These are phyloP conservation scores for Entrophospora sp. DNA, from an alignment of 192 early-diverging fungal species.

Conservation along the genomic window DNA sequence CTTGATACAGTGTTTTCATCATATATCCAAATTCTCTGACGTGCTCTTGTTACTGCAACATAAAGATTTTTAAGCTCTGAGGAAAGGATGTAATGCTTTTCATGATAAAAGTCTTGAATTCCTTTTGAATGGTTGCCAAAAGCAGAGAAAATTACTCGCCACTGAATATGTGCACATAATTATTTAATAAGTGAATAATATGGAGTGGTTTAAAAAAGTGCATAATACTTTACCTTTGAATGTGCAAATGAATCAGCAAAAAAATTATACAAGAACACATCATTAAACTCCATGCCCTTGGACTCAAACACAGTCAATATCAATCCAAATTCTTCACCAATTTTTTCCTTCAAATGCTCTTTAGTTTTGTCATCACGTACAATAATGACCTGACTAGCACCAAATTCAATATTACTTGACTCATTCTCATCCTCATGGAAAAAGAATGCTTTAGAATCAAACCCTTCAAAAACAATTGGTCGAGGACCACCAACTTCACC, in stretches of 20 bases:
- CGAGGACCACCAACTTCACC: not conserved
- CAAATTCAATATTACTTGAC: slow-evolving; percentile 5
- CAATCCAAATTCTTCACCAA: no score
- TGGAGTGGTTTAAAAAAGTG: no score
- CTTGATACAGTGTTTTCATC: not conserved
- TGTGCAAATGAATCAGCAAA: not conserved
- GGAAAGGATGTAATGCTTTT: slow-evolving; percentile 2
- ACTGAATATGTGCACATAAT: no score
- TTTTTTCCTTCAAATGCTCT: no score
- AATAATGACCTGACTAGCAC: slow-evolving; percentile 1
- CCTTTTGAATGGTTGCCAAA: not conserved
- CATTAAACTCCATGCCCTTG: not conserved
- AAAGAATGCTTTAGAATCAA: no score
- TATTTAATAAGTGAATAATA: no score
- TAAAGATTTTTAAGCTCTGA: not conserved
- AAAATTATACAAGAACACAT: slow-evolving; percentile 1
- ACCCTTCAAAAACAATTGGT: not conserved
- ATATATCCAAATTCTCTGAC: not conserved
- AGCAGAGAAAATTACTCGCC: no score
- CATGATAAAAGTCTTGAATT: not conserved
- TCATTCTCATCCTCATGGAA: no score
- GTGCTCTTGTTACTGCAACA: not conserved
- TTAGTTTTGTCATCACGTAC: no score
- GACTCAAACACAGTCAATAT: not conserved
- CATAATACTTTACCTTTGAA: no score